Base-by-base conservation (phyloP, 164 flowering plant species). In the Chloranthus sessilifolius region DNA sequence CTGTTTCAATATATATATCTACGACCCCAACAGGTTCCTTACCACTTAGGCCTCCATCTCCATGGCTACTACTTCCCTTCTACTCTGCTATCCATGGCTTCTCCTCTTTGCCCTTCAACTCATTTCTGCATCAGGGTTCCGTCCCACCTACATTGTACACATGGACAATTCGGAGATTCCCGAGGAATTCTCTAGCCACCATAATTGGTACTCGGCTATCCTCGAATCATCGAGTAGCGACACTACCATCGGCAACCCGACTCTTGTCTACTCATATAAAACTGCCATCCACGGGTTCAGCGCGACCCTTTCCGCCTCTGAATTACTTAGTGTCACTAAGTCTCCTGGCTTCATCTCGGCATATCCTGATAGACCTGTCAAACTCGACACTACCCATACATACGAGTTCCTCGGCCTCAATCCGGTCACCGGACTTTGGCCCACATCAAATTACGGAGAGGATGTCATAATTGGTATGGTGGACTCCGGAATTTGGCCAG, bases 161-260 rank as follows among this genome's bases (percentile, higher is more conserved):
- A 77, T 82, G 81, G 81, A 82, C 60, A 28, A 59, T 21, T 50
- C 79, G 5, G 55, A 55, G 52, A 82, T 74, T 82, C 88, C 88
- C 2, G 63, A 64, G 44, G 65, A 73, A 37, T 73, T 76, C 40
- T 55, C 80, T 9, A 28, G 29, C 53, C 76, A 72, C 47, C 79
- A 74, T 12, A 56, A 27, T 22, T 83, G 91, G 91, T 77, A 67
- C 61, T 27, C 47, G 39, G 20, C 74, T n/a, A 68, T 72, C 3
- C 59, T 83, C 26, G 24, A 56, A 10, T 55, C 65, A 6, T 9
- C 33, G 22, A 16, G 42, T 12, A n/a, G n/a, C n/a, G n/a, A n/a
- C n/a, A n/a, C n/a, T 23, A 35, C 43, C 8, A 7, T 60, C 10
- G 20, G 52, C 42, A 17, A 30, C 9, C 7, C 20, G 16, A 9